These are phyloP conservation scores for Citrus unshiu DNA, from an alignment of 345 rosid species.

Conservation along the genomic window DNA sequence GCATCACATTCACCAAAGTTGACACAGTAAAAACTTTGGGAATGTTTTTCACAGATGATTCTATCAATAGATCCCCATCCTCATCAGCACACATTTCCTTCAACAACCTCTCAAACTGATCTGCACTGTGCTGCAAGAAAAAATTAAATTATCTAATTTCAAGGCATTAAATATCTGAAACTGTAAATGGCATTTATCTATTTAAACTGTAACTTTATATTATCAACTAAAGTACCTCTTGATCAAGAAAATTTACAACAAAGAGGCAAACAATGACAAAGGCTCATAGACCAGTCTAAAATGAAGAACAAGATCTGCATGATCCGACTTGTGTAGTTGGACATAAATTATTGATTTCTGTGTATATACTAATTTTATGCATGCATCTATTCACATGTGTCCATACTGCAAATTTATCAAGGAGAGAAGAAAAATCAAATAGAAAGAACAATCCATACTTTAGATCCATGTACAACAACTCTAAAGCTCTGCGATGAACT, in stretches of 20 bases:
- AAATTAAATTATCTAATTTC: slow-evolving; percentile 27
- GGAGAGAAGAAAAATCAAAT: slow-evolving; percentile 8
- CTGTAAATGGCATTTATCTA: not conserved
- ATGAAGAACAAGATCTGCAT: not conserved
- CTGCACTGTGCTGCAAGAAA: slow-evolving; percentile 96
- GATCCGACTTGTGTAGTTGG: not conserved
- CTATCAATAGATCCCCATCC: slow-evolving; percentile 92
- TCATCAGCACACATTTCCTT: slow-evolving; percentile 98
- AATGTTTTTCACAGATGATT: slow-evolving; percentile 82
- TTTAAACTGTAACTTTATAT: not conserved
- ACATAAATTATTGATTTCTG: not conserved
- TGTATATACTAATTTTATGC: not conserved
- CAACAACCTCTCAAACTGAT: slow-evolving; percentile 89
- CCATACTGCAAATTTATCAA: not conserved
- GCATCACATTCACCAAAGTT: slow-evolving; percentile 88
- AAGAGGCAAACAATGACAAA: not conserved
- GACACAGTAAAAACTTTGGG: slow-evolving; percentile 96
- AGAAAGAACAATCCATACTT: slow-evolving; percentile 45
- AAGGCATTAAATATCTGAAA: slow-evolving; percentile 8
- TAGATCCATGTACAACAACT: slow-evolving; percentile 99
- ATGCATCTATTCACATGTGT: not conserved
- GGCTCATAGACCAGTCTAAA: not conserved
- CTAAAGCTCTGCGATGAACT: slow-evolving; percentile 98
- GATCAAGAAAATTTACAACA: slow-evolving; percentile 1
- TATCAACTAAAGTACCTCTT: not conserved